Evolutionary conservation across 805 yeast species (phyloP).

Genomic region (Suhomyces sp.): DNA sequence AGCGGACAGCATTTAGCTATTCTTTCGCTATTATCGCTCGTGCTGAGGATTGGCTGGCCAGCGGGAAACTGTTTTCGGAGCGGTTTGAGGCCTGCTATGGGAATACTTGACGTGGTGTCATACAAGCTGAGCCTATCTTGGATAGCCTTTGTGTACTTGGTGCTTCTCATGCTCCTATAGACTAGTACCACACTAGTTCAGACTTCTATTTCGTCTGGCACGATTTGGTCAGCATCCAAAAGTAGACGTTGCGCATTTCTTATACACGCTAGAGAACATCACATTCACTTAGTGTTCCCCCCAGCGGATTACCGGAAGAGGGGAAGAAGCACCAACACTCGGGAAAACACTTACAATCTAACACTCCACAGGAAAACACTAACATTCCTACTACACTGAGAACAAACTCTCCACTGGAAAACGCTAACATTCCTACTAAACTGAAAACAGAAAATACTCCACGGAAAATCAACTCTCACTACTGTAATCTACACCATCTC

Average conservation of each 20-base stretch:
- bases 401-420: background rate
- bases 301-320: background rate
- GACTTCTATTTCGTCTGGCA: too few species aligned
- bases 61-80: slow-evolving; percentile 23
- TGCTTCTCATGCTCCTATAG: slow-evolving; percentile 13
- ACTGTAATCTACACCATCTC: too few species aligned
- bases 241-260: background rate
- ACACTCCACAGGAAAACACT: background rate
- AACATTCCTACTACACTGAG: too few species aligned
- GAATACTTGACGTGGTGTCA: slow-evolving; percentile 21
- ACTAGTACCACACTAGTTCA: background rate
- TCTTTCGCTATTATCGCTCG: slow-evolving; percentile 5
- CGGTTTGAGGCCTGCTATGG: slow-evolving; percentile 27
- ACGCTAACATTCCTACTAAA: too few species aligned
- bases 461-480: too few species aligned
- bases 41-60: slow-evolving; percentile 12
- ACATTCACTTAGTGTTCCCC: background rate
- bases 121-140: slow-evolving; percentile 32
- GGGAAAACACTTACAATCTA: too few species aligned
- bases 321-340: background rate
- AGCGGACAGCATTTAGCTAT: slow-evolving; percentile 20
- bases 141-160: slow-evolving; percentile 29
- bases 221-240: background rate
- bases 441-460: too few species aligned
- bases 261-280: background rate